These are phyloP conservation scores for Crataegus laevigata DNA, from an alignment of 306 rosid genomes.

Conservation along the genomic window DNA sequence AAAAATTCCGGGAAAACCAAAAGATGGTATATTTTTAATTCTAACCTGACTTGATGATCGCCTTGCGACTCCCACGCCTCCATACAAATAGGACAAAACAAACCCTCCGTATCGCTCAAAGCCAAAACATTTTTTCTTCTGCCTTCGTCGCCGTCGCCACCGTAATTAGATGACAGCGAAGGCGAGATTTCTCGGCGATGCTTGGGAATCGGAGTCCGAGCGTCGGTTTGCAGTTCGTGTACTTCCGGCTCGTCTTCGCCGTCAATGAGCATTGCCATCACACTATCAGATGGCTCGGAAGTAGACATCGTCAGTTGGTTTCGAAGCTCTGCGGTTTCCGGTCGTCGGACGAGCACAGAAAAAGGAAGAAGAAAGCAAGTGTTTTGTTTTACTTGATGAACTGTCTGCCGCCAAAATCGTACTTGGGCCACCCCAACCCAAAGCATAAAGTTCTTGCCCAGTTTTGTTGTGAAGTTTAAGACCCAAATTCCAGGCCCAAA, in stretches of 20 bases:
- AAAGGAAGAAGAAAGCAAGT: not conserved
- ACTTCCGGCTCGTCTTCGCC: not conserved
- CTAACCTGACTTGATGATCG: constrained; percentile 1
- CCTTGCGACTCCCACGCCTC: not conserved
- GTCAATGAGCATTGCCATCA: not conserved
- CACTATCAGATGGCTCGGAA: not conserved
- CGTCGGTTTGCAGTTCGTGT: not conserved
- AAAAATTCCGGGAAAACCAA: not conserved
- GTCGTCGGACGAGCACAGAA: not conserved
- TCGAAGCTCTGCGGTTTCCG: not conserved
- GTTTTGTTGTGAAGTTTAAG: not conserved
- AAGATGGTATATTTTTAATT: not conserved
- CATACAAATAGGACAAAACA: not conserved
- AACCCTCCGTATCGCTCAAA: not conserved
- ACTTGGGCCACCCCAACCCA: not conserved
- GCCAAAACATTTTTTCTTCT: not conserved
- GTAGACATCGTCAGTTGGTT: not conserved
- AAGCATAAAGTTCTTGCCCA: not conserved
- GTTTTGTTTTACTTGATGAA: not conserved
- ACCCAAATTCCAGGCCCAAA: not conserved
- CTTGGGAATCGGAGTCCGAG: not conserved
- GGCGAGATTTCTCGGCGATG: not conserved
- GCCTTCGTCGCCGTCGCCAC: not conserved
- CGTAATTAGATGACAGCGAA: not conserved
- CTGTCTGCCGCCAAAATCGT: not conserved